phyloP scores from a whole-genome alignment of 768 basidiomycete species.

The Imleria badia region DNA sequence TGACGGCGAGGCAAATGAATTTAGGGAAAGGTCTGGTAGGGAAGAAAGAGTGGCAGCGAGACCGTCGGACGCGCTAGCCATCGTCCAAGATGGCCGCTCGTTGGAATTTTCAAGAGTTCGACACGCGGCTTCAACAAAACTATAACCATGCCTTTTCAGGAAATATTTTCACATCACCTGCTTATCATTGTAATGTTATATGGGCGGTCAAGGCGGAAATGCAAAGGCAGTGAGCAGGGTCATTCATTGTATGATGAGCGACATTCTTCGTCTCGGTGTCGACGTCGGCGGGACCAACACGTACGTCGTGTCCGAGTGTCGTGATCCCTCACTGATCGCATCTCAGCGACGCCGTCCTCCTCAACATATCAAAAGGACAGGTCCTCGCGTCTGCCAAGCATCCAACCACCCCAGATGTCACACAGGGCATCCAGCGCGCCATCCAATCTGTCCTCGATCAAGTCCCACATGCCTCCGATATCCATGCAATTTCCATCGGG shows the following conservation, averaged over 20 bases:
- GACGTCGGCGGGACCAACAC: constrained; percentile 38
- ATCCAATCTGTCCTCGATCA: constrained; percentile 45
- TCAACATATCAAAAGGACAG: constrained; percentile 13
- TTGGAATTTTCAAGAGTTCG: constrained; percentile 6
- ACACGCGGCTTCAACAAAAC: constrained; percentile 3
- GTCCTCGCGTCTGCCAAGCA: constrained; percentile 42
- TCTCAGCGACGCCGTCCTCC: constrained; percentile 34
- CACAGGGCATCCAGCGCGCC: constrained; percentile 55
- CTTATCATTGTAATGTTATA: too few relatives aligned
- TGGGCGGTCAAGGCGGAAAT: too few relatives aligned
- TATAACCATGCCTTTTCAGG: background rate
- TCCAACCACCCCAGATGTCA: constrained; percentile 57
- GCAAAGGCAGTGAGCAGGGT: too few relatives aligned
- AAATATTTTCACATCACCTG: constrained; percentile 6
- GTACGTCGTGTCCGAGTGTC: constrained; percentile 7
- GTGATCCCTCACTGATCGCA: background rate
- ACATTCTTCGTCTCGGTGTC: constrained; percentile 29
- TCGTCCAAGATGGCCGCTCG: constrained; percentile 28
- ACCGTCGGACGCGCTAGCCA: constrained; percentile 43
- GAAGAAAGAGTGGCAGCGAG: constrained; percentile 30
- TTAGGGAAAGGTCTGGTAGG: constrained; percentile 43
- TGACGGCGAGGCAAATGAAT: constrained; percentile 48
- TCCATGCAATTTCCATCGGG: constrained; percentile 58
- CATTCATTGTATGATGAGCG: too few relatives aligned
- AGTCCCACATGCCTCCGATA: constrained; percentile 33